Conservation (phyloP, 2,329 filamentous ascomycete genomes). For the Neonectria ditissima region DNA sequence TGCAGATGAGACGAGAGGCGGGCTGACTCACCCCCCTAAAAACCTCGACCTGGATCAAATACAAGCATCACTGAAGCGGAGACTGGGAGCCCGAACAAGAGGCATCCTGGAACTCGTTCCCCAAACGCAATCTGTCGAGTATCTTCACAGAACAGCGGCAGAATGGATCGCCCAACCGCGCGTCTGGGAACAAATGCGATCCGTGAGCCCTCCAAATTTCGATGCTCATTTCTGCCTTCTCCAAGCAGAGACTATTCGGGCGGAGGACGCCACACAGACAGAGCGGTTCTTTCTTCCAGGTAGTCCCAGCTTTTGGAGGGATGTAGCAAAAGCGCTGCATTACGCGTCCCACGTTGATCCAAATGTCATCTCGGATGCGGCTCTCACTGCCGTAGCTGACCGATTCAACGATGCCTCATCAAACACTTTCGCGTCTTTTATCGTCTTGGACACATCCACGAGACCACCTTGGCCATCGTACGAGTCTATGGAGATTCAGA, state of each 20-base stretch:
- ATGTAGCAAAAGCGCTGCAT: slow-evolving; percentile 47
- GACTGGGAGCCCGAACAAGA: slow-evolving; percentile 14
- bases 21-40: no score
- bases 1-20: no score
- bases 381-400: slow-evolving; percentile 3
- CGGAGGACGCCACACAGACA: not conserved
- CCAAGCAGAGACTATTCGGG: slow-evolving; percentile 13
- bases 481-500: not conserved
- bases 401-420: slow-evolving; percentile 4
- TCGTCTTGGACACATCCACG: not conserved
- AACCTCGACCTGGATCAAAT: not conserved
- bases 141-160: slow-evolving; percentile 13
- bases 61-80: slow-evolving; percentile 1
- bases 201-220: not conserved
- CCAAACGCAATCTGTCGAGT: slow-evolving; percentile 6
- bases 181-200: slow-evolving; percentile 6
- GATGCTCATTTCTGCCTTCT: slow-evolving; percentile 15
- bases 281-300: not conserved
- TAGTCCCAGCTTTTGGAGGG: not conserved
- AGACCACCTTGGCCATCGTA: not conserved
- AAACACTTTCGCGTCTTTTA: not conserved
- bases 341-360: slow-evolving; percentile 48
- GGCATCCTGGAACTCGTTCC: slow-evolving; percentile 15
- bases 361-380: slow-evolving; percentile 17
- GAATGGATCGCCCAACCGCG: slow-evolving; percentile 12